These are phyloP conservation scores for Pichia norvegensis DNA, from an alignment of 1,139 yeast genomes.

Conservation along the genomic window DNA sequence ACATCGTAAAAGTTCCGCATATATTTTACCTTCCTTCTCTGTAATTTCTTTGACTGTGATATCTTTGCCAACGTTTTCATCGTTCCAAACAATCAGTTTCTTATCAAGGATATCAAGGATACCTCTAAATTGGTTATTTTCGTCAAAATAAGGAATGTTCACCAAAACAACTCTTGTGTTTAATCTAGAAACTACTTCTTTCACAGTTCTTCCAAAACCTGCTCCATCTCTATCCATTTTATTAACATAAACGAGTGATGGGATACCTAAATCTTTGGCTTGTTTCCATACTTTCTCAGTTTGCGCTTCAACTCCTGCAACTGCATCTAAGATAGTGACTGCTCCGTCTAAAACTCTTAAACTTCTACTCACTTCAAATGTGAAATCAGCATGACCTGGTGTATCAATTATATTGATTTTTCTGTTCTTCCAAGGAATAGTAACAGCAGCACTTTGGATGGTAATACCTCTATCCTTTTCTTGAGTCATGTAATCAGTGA, in stretches of 20 bases:
- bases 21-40: constrained; percentile 29
- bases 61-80: constrained; percentile 43
- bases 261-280: constrained; percentile 59
- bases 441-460: constrained; percentile 91
- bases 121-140: constrained; percentile 53
- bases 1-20: constrained; percentile 46
- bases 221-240: constrained; percentile 98
- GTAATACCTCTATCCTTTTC: constrained; percentile 94
- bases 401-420: constrained; percentile 87
- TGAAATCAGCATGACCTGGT: constrained; percentile 98
- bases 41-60: constrained; percentile 43
- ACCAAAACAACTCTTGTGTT: constrained; percentile 67
- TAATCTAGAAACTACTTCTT: constrained; percentile 72
- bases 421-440: constrained; percentile 76
- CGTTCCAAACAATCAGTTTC: constrained; percentile 59
- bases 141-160: constrained; percentile 67
- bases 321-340: constrained; percentile 86
- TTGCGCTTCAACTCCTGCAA: constrained; percentile 97
- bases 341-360: constrained; percentile 90
- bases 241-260: constrained; percentile 73
- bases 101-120: constrained; percentile 72
- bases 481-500: constrained; percentile 84
- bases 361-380: constrained; percentile 87
- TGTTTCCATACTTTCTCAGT: constrained; percentile 96
- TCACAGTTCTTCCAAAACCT: constrained; percentile 83